Evolutionary conservation across 345 rosid species (phyloP), one percentile per base, ranked within the genome.

Genomic region (Streptanthus diversifolius): DNA sequence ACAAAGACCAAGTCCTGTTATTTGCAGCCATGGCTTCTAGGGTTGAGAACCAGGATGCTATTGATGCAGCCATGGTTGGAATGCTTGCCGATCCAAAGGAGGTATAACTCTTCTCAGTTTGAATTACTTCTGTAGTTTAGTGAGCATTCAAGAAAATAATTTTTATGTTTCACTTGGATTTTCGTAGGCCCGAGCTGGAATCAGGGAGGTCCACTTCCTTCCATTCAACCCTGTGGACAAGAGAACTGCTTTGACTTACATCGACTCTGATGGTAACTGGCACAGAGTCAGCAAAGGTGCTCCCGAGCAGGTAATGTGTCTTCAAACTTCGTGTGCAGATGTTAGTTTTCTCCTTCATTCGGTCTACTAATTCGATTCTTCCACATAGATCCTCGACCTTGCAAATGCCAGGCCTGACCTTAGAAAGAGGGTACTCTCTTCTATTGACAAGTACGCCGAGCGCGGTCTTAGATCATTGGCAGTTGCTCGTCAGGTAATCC

Each of bases 391-490:
- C 66, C 68, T 82, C 8, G 78, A 77, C 63, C 79, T 82, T 40
- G 71, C 81, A 66, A 70, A 73, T 55, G 81, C 85, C 25, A 86
- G 75, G 71, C 90, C 80, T 8, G 92, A 91, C 73, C 45, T 84
- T 41, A 83, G 27, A 79, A 88, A 73, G 83, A 87, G 78, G 83
- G 95, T 77, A 21, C 90, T 83, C 61, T 22, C 83, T 17, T 68
- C 85, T 58, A 91, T 91, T 55, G 92, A 87, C 81, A 90, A 87
- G 72, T 88, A 80, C 49, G 95, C 97, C 0, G 97, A 91, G 3
- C 90, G 98, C 47, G 97, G 98, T 59, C 92, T 93, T 40, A 84
- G 98, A 76, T 93, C 98, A 43, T 77, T 93, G 53, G 98, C 79
- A 33, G 85, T 93, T 82, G 97, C 97, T 68, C 88, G 80, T 41